Evolutionary conservation across 75 land plant species (phyloP), one percentile per base, ranked within the genome.

Genomic region (Picea sitchensis): DNA sequence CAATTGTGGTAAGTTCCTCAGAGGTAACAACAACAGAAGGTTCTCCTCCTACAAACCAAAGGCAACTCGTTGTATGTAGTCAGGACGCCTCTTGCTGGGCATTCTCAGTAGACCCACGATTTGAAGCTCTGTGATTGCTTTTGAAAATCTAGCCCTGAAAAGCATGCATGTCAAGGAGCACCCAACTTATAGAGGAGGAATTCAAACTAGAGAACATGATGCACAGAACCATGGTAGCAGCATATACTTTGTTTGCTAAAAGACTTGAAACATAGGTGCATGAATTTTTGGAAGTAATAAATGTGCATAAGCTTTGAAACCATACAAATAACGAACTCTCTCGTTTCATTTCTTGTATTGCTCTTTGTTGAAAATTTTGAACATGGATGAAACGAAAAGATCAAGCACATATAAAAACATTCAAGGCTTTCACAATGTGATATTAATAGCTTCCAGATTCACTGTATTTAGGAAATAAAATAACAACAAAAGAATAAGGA

Each of bases 11-110:
- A 51, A 51, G 56, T 51, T 51, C 12, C 11, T 51, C 56, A 51
- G 56, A 51, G 11, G 12, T 51, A 51, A 51, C 56, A 51, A 9
- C 12, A 51, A 51, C 1, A 51, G 56, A 51, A 51, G 56, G 56
- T 51, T 51, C 11, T 51, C 56, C 56, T 51, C 9, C 56, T 63
- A 90, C 36, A 89, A 56, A 41, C 91, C 92, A 79, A 92, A 87
- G n/a, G 88, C 92, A 72, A 94, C 80, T 80, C 96, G 84, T 80
- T 93, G 96, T 30, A 92, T 87, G 78, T 68, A 91, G 83, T 95
- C 98, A 38, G 96, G 92, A 11, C 94, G 88, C 61, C 94, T 83
- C 83, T 88, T 91, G 84, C 87, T 91, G 18, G 96, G 98, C 92
- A 95, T 88, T 62, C 92, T 84, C 23, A 93, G 64, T 12, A 95